Evolutionary conservation across 768 basidiomycete species (phyloP), one percentile per base, ranked within the genome.

Genomic region (Rhizopogon sp.): DNA sequence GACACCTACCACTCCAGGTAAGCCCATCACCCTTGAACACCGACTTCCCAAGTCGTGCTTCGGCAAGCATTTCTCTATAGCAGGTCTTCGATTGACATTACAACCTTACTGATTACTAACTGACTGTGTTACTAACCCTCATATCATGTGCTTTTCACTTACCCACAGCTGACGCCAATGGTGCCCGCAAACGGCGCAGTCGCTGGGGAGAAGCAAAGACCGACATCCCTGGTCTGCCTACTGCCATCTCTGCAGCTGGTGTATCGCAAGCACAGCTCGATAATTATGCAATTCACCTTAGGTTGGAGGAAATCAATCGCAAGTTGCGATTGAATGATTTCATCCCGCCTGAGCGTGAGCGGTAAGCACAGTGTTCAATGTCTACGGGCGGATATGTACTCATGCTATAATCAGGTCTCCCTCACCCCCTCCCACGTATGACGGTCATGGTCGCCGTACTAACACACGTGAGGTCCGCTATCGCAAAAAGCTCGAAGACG

Each of bases 381-480:
- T 9, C 9, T 40, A 25, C 28, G 44, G 31, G 25, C 17, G 37
- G 16, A 14, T 35, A 28, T 37, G 57, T 20, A 25, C 25, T 46
- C 45, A 43, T 16, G 49, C 25, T 64, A 68, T 20, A 50, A 17
- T 8, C 53, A 94, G 95, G 58, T 98, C 97, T 0, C 86, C 92
- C 28, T 99, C 97, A 29, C 97, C 97, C 41, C 94, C 96, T 6
- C 97, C 97, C 13, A 94, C 93, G 1, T 98, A 99, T 67, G 97
- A 99, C 69, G 86, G 85, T 3, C 96, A 98, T 64, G 97, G 97
- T 77, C 92, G 97, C 53, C 84, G 97, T 65, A 98, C 95, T 49
- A 99, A 99, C 73, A 98, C 94, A 28, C 91, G 97, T 46, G 97
- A 99, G 76, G 92, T 99, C 53, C 91, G 97, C 53, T 99, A 99